These are phyloP conservation scores for Sclerotinia subarctica DNA, from an alignment of 2,329 filamentous ascomycete genomes.

Conservation along the genomic window DNA sequence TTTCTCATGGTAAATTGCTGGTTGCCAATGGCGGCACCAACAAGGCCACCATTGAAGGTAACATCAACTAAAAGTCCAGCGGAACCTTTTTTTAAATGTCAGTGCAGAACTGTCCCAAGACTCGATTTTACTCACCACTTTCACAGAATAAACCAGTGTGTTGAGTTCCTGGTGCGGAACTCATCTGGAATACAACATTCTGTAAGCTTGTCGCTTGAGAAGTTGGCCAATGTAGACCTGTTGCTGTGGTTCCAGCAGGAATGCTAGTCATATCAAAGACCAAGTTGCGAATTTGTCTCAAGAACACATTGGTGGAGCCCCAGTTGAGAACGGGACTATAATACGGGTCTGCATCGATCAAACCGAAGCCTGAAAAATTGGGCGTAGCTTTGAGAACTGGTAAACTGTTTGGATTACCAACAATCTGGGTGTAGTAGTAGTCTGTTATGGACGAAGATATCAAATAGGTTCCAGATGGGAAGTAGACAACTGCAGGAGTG, in stretches of 20 bases:
- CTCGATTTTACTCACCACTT: constrained; percentile 39
- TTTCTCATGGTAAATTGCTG: constrained; percentile 63
- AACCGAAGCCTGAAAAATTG: constrained; percentile 70
- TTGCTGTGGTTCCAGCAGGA: constrained; percentile 33
- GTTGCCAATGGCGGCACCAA: constrained; percentile 58
- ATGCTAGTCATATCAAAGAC: constrained; percentile 52
- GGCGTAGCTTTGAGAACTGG: constrained; percentile 71
- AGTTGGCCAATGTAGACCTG: constrained; percentile 52
- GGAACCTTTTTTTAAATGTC: constrained; percentile 42
- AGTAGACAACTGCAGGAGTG: constrained; percentile 42
- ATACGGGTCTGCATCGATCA: constrained; percentile 84
- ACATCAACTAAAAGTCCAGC: constrained; percentile 59
- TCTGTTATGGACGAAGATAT: constrained; percentile 30
- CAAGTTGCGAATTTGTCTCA: constrained; percentile 62
- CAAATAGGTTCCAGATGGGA: constrained; percentile 35
- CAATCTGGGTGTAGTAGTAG: constrained; percentile 33
- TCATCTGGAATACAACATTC: constrained; percentile 60
- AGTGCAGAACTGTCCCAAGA: constrained; percentile 40
- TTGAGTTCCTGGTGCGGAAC: constrained; percentile 43
- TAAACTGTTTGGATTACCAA: constrained; percentile 40
- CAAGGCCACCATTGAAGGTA: constrained; percentile 57
- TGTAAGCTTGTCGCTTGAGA: constrained; percentile 58
- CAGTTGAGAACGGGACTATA: constrained; percentile 64
- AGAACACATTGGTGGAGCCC: constrained; percentile 70
- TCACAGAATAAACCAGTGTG: constrained; percentile 61